Evolutionary conservation across 179 eudicot genomes (phyloP).

Genomic region (Gypsophila paniculata): DNA sequence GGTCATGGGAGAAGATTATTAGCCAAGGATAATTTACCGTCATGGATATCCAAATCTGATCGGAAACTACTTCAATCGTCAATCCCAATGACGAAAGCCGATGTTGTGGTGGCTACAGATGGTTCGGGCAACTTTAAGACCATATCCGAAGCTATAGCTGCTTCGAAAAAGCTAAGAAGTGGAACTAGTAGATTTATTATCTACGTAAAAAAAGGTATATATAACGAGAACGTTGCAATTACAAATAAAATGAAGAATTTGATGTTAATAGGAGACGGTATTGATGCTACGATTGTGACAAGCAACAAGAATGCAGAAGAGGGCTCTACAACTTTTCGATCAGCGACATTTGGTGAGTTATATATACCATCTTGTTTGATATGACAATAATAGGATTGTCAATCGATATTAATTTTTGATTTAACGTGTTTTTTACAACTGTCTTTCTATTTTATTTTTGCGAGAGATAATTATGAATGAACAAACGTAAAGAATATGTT

Average conservation of each 20-base stretch:
- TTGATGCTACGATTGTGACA: constrained; percentile 57
- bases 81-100: not conserved
- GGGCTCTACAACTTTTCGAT: constrained; percentile 62
- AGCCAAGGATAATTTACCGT: constrained; percentile 26
- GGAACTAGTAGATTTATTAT: constrained; percentile 46
- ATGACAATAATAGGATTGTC: not conserved
- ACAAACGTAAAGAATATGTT: no score
- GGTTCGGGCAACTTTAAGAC: constrained; percentile 48
- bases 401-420: no score
- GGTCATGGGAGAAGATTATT: constrained; percentile 29
- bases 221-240: constrained; percentile 57
- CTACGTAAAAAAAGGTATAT: constrained; percentile 58
- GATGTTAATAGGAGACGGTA: constrained; percentile 80
- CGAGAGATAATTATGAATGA: no score
- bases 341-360: constrained; percentile 80
- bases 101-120: constrained; percentile 62
- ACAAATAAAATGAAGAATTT: constrained; percentile 47
- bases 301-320: constrained; percentile 39
- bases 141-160: constrained; percentile 48
- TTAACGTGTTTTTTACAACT: no score
- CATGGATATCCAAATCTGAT: constrained; percentile 37
- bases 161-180: constrained; percentile 22
- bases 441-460: no score
- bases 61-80: constrained; percentile 36
- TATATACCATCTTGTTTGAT: not conserved